A percentile compares a stretch with the other conserved stretches of the same genome.
phyloP scores from a whole-genome alignment of 2,329 filamentous ascomycete species.

The Aureobasidium melanogenum region DNA sequence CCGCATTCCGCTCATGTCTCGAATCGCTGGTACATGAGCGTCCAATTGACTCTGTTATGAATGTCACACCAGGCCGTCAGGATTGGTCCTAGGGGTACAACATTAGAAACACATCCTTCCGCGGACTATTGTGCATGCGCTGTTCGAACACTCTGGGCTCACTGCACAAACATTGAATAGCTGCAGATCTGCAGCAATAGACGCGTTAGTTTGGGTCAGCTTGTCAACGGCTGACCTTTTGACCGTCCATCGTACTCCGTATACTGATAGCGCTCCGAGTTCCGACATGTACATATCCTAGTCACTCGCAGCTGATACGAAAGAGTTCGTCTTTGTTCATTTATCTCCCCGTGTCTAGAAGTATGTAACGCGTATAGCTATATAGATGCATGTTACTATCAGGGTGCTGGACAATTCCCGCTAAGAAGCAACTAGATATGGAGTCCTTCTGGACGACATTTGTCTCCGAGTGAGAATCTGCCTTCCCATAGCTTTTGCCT shows the following conservation, averaged over 20 bases:
- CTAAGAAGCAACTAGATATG: no score
- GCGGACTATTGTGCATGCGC: background rate
- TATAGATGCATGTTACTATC: no score
- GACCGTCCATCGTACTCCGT: background rate
- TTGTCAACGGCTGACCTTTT: background rate
- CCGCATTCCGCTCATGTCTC: background rate
- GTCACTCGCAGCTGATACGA: no score
- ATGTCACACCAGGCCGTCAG: background rate
- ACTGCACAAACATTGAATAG: background rate
- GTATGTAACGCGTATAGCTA: no score
- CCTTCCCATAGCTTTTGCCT: no score
- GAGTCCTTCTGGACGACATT: no score
- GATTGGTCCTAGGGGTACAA: background rate
- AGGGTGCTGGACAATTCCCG: no score
- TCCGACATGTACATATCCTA: background rate
- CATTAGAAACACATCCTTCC: background rate
- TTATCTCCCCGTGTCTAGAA: no score
- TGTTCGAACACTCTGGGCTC: background rate
- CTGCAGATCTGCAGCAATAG: constrained; percentile 10
- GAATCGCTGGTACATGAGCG: background rate
- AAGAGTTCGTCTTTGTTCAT: no score
- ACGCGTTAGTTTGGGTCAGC: background rate
- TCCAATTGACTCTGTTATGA: background rate
- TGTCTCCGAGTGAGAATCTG: no score
- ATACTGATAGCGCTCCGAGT: background rate